Evolutionary conservation across 306 rosid genomes (phyloP).

Genomic region (Fragaria nilgerrensis): DNA sequence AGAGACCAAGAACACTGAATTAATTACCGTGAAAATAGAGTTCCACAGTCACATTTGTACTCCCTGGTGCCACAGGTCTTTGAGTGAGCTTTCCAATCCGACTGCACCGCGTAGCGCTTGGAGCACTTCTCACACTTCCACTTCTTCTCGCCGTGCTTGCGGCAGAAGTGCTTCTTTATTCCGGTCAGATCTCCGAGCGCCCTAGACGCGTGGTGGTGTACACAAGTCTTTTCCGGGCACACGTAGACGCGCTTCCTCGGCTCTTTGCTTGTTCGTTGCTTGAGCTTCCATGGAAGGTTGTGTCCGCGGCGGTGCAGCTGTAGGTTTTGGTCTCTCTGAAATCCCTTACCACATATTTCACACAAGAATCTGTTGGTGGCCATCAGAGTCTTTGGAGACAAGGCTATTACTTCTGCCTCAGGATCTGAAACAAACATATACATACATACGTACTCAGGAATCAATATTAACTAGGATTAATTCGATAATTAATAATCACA

Average conservation of each 20-base stretch:
- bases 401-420: conserved; percentile 84
- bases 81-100: conserved; percentile 90
- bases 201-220: conserved; percentile 72
- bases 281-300: conserved; percentile 91
- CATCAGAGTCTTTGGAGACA: conserved; percentile 84
- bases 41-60: conserved; percentile 89
- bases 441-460: not conserved
- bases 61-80: conserved; percentile 90
- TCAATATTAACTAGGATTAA: not conserved
- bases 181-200: conserved; percentile 90
- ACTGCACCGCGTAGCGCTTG: conserved; percentile 85
- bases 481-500: not conserved
- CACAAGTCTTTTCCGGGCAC: conserved; percentile 80
- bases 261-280: conserved; percentile 75
- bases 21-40: conserved; percentile 78
- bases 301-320: conserved; percentile 86
- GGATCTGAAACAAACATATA: conserved; percentile 51
- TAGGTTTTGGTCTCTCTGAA: conserved; percentile 87
- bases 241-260: conserved; percentile 72
- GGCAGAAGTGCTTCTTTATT: conserved; percentile 90
- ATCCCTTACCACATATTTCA: conserved; percentile 84
- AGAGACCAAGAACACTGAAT: not conserved
- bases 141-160: conserved; percentile 92
- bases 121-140: conserved; percentile 94
- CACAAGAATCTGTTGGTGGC: conserved; percentile 84